Evolutionary conservation across 257 asterid species (phyloP), one percentile per base, ranked within the genome.

Genomic region (Prunella vulgaris): DNA sequence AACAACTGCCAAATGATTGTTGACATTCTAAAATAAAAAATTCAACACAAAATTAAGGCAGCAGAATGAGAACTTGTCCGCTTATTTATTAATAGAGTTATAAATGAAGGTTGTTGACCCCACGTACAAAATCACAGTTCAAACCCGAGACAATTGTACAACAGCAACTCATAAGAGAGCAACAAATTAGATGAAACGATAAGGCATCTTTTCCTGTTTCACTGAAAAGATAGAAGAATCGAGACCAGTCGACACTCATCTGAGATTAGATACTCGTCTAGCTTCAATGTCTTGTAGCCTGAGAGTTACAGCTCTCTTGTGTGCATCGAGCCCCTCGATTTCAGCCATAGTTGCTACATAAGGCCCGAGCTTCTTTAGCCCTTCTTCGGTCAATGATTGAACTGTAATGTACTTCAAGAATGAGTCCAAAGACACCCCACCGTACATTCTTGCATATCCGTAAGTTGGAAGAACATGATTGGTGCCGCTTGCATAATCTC

Each of bases 391-490:
- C 81, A 93, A 77, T 24, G 96, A 86, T 79, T 93, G 97, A 56
- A 90, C 89, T 0, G 97, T 93, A 60, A 88, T 93, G 82, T 93
- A 85, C 78, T 90, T 93, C 73, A 90, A 80, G 86, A 93, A 93
- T 8, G 98, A 88, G 85, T 93, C 97, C 74, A 93, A 79, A 40
- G 90, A 83, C 46, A 93, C 95, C 44, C 97, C 97, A 42, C 97
- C 76, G 12, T 94, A 94, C 97, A 91, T 94, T 40, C 95, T 83
- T 38, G 99, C 96, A 59, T 89, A 94, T 9, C 97, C 99, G 8
- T 94, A 94, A 7, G 99, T 93, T 40, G 99, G 97, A 80, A 94
- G 95, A 54, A 91, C 99, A 48, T 91, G 96, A 71, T 94, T 94
- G 15, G 97, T 90, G 60, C 99, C 97, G 46, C 99, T 91, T 56